Conservation (phyloP, 495 filamentous ascomycete species). For the Extremus antarcticus region DNA sequence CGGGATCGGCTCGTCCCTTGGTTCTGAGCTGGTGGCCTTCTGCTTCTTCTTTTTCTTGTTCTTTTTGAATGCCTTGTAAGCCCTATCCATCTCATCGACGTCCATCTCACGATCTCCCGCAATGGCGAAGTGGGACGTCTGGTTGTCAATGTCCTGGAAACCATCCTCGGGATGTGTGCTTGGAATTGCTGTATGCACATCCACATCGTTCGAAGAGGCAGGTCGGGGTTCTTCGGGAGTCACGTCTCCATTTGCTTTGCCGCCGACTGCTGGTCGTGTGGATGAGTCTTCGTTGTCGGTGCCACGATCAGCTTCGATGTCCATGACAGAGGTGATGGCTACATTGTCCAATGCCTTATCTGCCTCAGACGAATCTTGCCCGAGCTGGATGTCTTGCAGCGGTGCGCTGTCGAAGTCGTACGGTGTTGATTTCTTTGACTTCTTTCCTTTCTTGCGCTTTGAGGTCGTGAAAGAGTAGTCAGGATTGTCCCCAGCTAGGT, state of each 20-base stretch:
- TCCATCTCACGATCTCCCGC: slow-evolving; percentile 16
- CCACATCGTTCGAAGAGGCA: no score
- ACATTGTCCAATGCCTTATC: no score
- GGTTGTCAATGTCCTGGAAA: no score
- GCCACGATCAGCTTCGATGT: no score
- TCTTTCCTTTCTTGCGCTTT: slow-evolving; percentile 22
- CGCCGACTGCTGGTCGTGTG: no score
- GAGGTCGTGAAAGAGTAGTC: slow-evolving; percentile 10
- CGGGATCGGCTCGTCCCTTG: neutral
- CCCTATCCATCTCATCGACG: slow-evolving; percentile 19
- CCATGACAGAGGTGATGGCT: no score
- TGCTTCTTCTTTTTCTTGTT: slow-evolving; percentile 19
- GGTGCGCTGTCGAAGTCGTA: neutral
- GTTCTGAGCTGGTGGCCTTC: neutral
- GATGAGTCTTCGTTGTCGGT: no score
- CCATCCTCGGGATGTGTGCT: no score
- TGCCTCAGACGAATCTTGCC: neutral
- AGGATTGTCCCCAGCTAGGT: slow-evolving; percentile 3
- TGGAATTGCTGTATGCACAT: no score
- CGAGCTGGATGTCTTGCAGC: neutral
- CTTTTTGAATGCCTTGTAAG: slow-evolving; percentile 15
- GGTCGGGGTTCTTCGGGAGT: no score
- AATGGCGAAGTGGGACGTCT: slow-evolving; percentile 1
- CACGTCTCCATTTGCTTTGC: no score
- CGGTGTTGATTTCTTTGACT: neutral